Percentiles rank a stretch among this genome's conserved stretches.
Evolutionary conservation across 1,284 basidiomycete species (phyloP).

Genomic region (Ceratobasidium sp.): DNA sequence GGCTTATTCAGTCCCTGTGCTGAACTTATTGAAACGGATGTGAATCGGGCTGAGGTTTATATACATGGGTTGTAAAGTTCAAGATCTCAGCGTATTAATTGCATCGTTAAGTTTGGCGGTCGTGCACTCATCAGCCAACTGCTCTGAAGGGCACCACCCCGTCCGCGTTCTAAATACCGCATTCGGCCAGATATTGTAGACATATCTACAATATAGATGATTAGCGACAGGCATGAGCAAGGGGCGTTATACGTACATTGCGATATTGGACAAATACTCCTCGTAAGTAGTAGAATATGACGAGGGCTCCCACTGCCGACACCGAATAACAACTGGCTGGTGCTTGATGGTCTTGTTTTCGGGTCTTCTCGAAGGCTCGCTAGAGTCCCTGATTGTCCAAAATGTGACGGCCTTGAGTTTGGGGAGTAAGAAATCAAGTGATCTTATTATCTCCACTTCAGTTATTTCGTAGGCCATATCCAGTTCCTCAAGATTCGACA

Average conservation of each 20-base stretch:
- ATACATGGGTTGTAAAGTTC: too few species aligned
- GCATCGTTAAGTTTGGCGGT: neutral
- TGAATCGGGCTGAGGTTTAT: too few species aligned
- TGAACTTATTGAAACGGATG: too few species aligned
- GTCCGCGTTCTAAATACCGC: neutral
- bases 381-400: neutral
- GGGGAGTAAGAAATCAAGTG: neutral
- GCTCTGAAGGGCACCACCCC: neutral
- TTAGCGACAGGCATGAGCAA: neutral
- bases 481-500: neutral
- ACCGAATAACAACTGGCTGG: neutral
- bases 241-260: neutral
- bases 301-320: neutral
- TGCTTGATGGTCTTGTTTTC: neutral
- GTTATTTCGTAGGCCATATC: neutral
- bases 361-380: neutral
- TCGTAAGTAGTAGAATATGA: neutral
- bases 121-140: neutral
- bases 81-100: neutral
- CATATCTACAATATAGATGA: neutral
- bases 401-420: neutral
- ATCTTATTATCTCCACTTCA: neutral
- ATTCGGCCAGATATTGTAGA: neutral
- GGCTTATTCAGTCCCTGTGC: too few species aligned
- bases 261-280: neutral